These are phyloP conservation scores for Benincasa hispida DNA, from an alignment of 306 rosid genomes.

Conservation along the genomic window DNA sequence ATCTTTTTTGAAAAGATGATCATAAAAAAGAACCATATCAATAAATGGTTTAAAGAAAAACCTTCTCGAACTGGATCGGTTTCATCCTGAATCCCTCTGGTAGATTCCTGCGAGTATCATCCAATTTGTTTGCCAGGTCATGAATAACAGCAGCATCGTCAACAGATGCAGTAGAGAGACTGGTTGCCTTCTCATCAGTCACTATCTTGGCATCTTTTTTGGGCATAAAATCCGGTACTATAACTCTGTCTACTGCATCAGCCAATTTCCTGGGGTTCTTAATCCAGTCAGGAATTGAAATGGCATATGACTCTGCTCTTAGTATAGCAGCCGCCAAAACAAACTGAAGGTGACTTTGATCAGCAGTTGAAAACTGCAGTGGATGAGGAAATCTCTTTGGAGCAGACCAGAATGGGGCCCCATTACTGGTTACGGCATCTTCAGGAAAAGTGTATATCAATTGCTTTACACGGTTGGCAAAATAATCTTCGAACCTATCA, in stretches of 20 bases:
- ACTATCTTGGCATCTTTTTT: constrained; percentile 67
- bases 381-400: constrained; percentile 93
- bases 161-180: constrained; percentile 51
- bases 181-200: constrained; percentile 88
- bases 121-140: constrained; percentile 53
- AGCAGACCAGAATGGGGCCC: constrained; percentile 97
- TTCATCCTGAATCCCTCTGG: constrained; percentile 73
- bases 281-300: constrained; percentile 75
- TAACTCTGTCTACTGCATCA: constrained; percentile 59
- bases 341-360: constrained; percentile 63
- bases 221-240: constrained; percentile 81
- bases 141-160: constrained; percentile 81
- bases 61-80: constrained; percentile 97
- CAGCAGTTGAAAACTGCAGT: constrained; percentile 62
- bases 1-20: not conserved
- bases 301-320: constrained; percentile 87
- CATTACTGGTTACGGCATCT: constrained; percentile 89
- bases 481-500: constrained; percentile 92
- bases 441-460: constrained; percentile 86
- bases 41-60: not conserved
- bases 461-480: constrained; percentile 77
- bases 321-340: constrained; percentile 67
- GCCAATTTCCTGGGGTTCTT: constrained; percentile 57
- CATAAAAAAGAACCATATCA: not conserved
- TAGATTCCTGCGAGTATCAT: constrained; percentile 38